These are phyloP conservation scores for Alloascoidea africana DNA, from an alignment of 805 yeast genomes.

Conservation along the genomic window DNA sequence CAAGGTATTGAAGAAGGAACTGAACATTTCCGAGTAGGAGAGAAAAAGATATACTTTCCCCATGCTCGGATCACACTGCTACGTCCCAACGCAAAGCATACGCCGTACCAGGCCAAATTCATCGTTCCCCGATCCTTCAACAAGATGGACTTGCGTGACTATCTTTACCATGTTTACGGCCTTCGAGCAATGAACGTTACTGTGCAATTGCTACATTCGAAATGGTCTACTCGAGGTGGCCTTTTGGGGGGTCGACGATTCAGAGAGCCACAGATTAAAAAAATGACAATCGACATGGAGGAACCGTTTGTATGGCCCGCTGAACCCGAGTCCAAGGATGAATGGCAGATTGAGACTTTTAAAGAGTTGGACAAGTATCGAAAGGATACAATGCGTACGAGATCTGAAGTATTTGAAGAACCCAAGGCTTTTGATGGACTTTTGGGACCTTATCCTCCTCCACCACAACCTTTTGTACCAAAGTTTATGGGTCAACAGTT, in stretches of 20 bases:
- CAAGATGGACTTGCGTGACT: slow-evolving; percentile 88
- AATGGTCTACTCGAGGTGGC: no score
- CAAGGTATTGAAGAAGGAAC: slow-evolving; percentile 4
- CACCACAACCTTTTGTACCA: slow-evolving; percentile 55
- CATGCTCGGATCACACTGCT: slow-evolving; percentile 66
- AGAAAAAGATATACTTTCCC: slow-evolving; percentile 66
- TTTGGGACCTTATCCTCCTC: slow-evolving; percentile 38
- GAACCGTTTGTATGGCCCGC: slow-evolving; percentile 96
- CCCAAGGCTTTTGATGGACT: slow-evolving; percentile 64
- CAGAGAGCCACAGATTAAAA: slow-evolving; percentile 71
- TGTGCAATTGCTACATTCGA: slow-evolving; percentile 67
- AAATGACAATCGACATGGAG: slow-evolving; percentile 93
- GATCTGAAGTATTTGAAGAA: slow-evolving; percentile 59
- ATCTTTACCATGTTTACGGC: slow-evolving; percentile 80
- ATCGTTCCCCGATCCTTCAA: slow-evolving; percentile 89
- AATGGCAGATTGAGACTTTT: slow-evolving; percentile 23
- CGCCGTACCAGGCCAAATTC: slow-evolving; percentile 95
- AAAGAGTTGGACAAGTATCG: slow-evolving; percentile 36
- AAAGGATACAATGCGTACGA: slow-evolving; percentile 32
- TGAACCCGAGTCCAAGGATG: slow-evolving; percentile 27
- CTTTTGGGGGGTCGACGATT: no score
- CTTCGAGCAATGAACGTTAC: slow-evolving; percentile 81
- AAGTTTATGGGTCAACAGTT: slow-evolving; percentile 28
- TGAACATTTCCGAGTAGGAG: slow-evolving; percentile 64
- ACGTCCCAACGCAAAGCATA: slow-evolving; percentile 89